Base-by-base conservation (phyloP, 148 eudicot genomes). In the Persicaria maculosa region DNA sequence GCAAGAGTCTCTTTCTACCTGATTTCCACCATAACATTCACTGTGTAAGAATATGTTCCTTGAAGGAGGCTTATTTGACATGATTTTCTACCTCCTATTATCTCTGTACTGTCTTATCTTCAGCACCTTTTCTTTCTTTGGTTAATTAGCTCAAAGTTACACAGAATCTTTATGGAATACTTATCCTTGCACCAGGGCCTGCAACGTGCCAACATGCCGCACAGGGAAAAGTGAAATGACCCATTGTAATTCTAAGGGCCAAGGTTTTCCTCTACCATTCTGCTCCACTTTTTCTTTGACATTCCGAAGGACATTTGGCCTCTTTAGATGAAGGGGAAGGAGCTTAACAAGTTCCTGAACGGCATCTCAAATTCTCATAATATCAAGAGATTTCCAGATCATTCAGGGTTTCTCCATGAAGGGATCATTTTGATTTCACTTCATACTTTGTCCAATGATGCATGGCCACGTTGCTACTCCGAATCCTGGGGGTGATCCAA, bases 221-320 rank as follows among this genome's bases (percentile, higher is more conserved):
- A 64, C 68, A 36, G 45, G 31, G 8, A 31, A 65, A 65, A 65
- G 70, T 8, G 40, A 65, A 43, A 15, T 40, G 70, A 65, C 70
- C 70, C 70, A 65, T 40, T 65, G 70, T 40, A 65, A 65, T 65
- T 65, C 70, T 40, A 65, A 65, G 31, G 47, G 70, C 46, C 70
- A 65, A 25, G 47, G 14, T 5, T 14, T 14, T 65, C 6, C 1
- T 19, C 15, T 10, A 10, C 44, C 16, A 31, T 31, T 31, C 40
- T 31, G 40, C 40, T 16, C 16, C 19, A 20, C 67, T 59, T 59
- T 59, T 40, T 10, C 3, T 20, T 22, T 40, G 47, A 15, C 70
- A 64, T 64, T 64, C 46, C 69, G 40, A 64, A 64, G 44, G 40
- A 12, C 69, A 36, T 1, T 64, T 64, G 69, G 45, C 70, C 47